Base-by-base conservation (phyloP, 108 stramenopile genomes). In the Stephanodiscus triporus region DNA sequence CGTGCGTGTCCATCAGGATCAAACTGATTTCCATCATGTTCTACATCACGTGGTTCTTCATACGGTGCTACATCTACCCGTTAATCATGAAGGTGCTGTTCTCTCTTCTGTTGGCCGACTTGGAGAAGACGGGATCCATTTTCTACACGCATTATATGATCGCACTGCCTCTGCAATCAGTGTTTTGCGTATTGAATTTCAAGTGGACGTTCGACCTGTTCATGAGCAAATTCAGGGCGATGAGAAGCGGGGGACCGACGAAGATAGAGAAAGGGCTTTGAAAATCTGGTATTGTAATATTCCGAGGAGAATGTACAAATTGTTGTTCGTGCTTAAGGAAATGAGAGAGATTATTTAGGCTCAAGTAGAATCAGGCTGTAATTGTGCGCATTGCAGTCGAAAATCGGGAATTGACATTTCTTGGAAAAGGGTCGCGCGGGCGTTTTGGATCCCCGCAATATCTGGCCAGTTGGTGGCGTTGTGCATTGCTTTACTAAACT, bases 151-250 rank as follows among this genome's bases (percentile, higher is more conserved):
- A 23, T 29, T 86, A 86, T 43, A 26, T 85, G 20, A 19, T 89
- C 43, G 63, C 69, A n/a, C 53, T 91, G 2, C 23, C 85, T 13
- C 57, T 95, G 50, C 91, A 95, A 66, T 54, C 77, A 6, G 62
- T 84, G 26, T 91, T 93, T 63, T 87, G 86, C 61, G 23, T 83
- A 26, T 75, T 95, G 48, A 95, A 95, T 70, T 74, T 90, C 66
- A 93, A 93, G 67, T 95, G 95, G 95, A 89, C 91, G 13, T 83
- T 85, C 68, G 94, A 95, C 74, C 68, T 95, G 55, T 68, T 93
- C 60, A 81, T 78, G 78, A 84, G 86, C 53, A 95, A 95, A 73
- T 53, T 43, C 37, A 66, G 80, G 40, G 73, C 80, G 42, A 70
- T 68, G 69, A 74, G 70, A 62, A 48, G 48, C 58, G 80, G 80